Percentiles rank a stretch among this genome's conserved stretches.
These are phyloP conservation scores for Calycina herbarum DNA, from an alignment of 2,329 filamentous ascomycete genomes.

Conservation along the genomic window DNA sequence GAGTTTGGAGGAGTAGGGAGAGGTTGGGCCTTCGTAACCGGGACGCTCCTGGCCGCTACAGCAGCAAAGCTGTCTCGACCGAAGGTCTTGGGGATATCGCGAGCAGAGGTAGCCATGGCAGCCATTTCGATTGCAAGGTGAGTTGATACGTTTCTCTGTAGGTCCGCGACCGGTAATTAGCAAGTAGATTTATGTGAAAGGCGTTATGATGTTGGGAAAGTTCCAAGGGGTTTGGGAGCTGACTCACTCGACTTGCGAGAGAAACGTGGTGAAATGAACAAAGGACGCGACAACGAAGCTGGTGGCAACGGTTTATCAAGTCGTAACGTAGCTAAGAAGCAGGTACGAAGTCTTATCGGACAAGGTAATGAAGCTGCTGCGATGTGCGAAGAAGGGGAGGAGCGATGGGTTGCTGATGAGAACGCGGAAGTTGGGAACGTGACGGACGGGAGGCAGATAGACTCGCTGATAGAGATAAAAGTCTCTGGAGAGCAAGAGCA, in stretches of 20 bases:
- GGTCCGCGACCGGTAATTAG: slow-evolving; percentile 34
- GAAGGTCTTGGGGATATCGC: slow-evolving; percentile 63
- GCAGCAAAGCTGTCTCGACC: slow-evolving; percentile 70
- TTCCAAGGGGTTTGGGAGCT: slow-evolving; percentile 20
- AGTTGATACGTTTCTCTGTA: slow-evolving; percentile 37
- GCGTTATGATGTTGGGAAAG: slow-evolving; percentile 18
- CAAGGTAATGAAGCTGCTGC: slow-evolving; percentile 30
- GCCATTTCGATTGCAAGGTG: slow-evolving; percentile 51
- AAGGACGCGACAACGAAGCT: slow-evolving; percentile 30
- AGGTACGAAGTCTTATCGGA: slow-evolving; percentile 29
- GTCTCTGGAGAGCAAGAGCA: slow-evolving; percentile 23
- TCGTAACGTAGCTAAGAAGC: slow-evolving; percentile 21
- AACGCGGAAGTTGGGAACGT: slow-evolving; percentile 18
- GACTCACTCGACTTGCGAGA: slow-evolving; percentile 39
- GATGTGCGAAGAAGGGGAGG: slow-evolving; percentile 21
- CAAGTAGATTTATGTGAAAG: slow-evolving; percentile 14
- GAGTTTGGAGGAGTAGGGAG: slow-evolving; percentile 93
- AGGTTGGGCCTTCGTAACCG: slow-evolving; percentile 55
- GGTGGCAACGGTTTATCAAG: slow-evolving; percentile 28
- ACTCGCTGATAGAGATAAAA: slow-evolving; percentile 25
- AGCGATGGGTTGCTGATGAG: slow-evolving; percentile 20
- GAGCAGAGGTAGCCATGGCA: slow-evolving; percentile 62
- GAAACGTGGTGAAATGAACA: slow-evolving; percentile 33
- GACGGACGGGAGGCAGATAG: slow-evolving; percentile 10
- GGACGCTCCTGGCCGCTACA: slow-evolving; percentile 67